These are phyloP conservation scores for Trichophyton mentagrophytes DNA, from an alignment of 2,329 filamentous ascomycete species.

Conservation along the genomic window DNA sequence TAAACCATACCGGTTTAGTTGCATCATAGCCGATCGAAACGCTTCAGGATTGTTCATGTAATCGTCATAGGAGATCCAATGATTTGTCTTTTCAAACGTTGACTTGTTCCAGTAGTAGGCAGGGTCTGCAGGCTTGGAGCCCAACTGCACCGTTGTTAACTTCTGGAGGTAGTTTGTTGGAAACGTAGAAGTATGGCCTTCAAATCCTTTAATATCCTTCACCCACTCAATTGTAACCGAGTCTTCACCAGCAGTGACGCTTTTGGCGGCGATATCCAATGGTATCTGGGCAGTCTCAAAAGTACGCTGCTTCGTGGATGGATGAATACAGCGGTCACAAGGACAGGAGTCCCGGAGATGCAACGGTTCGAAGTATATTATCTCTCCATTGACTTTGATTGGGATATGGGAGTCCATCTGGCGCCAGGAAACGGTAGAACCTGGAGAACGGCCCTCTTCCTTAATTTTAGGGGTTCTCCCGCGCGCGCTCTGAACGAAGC, in stretches of 20 bases:
- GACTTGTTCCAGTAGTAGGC: slow-evolving; percentile 10
- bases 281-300: slow-evolving; percentile 56
- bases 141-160: background rate
- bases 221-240: slow-evolving; percentile 45
- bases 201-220: slow-evolving; percentile 40
- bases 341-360: slow-evolving; percentile 44
- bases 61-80: slow-evolving; percentile 53
- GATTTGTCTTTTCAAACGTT: slow-evolving; percentile 32
- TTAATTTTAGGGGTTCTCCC: background rate
- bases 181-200: slow-evolving; percentile 7
- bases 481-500: background rate
- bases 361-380: background rate
- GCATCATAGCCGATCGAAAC: slow-evolving; percentile 50
- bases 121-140: background rate
- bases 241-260: slow-evolving; percentile 30
- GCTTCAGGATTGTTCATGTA: slow-evolving; percentile 52
- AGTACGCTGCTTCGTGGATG: slow-evolving; percentile 48
- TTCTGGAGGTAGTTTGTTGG: background rate
- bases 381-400: background rate
- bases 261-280: slow-evolving; percentile 28
- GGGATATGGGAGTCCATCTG: background rate
- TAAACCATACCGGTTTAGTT: slow-evolving; percentile 56
- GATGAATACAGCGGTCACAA: slow-evolving; percentile 43
- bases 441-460: background rate
- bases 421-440: background rate